Percentiles rank a stretch among this genome's conserved stretches.
phyloP scores from a whole-genome alignment of 1,284 basidiomycete genomes.

The Puccinia coronata region DNA sequence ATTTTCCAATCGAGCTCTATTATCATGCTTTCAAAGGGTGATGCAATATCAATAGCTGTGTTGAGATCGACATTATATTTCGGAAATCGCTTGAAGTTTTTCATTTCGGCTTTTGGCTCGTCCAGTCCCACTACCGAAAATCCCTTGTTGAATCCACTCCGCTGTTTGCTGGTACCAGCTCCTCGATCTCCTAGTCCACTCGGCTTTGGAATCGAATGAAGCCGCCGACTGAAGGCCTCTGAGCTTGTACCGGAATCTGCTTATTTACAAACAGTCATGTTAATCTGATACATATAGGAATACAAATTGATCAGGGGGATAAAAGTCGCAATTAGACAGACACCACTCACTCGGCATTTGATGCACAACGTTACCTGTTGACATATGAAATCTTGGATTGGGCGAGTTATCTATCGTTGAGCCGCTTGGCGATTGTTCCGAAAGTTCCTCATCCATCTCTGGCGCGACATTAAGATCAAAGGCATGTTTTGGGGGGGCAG shows the following conservation, averaged over 20 bases:
- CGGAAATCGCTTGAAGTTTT: neutral
- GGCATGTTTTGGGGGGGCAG: neutral
- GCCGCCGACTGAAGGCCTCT: neutral
- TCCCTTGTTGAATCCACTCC: neutral
- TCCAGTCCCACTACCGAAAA: neutral
- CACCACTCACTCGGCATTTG: neutral
- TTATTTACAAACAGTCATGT: neutral
- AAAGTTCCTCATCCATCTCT: neutral
- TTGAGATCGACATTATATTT: neutral
- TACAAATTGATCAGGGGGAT: too few relatives aligned
- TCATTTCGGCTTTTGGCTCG: neutral
- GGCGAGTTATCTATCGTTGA: neutral
- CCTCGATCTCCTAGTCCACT: neutral
- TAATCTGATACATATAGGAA: too few relatives aligned
- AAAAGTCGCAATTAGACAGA: too few relatives aligned
- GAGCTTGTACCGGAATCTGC: neutral
- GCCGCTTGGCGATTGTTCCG: neutral
- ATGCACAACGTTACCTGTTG: neutral
- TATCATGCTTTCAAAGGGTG: too few relatives aligned
- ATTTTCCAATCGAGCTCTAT: too few relatives aligned
- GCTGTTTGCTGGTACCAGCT: neutral
- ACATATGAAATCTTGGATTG: neutral
- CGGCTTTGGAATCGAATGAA: neutral
- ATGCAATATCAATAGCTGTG: neutral
- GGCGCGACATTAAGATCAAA: neutral